Conservation (phyloP, 2,329 filamentous ascomycete species). For the Uncinocarpus reesii region DNA sequence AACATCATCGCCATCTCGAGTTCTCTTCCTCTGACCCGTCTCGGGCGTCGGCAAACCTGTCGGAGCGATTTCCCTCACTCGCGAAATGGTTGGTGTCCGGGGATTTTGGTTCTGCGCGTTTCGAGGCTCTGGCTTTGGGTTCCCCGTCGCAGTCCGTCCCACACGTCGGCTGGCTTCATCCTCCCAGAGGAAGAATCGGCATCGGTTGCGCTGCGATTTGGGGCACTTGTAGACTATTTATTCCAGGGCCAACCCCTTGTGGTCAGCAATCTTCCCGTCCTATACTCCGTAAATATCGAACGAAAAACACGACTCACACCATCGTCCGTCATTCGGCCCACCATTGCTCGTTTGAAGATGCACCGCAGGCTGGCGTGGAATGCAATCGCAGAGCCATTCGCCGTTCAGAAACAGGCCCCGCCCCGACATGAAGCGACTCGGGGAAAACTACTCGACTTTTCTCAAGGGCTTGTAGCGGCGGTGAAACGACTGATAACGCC, state of each 20-base stretch:
- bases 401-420: conserved; percentile 36
- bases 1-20: not conserved
- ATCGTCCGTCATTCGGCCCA: conserved; percentile 46
- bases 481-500: too few species aligned
- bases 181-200: conserved; percentile 53
- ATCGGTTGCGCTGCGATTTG: conserved; percentile 39
- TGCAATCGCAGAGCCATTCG: conserved; percentile 48
- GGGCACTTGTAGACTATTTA: conserved; percentile 50
- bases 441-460: too few species aligned
- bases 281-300: too few species aligned
- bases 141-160: conserved; percentile 40
- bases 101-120: not conserved
- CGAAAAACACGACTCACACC: conserved; percentile 37
- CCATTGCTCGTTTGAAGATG: conserved; percentile 50
- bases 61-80: not conserved
- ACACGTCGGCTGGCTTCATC: conserved; percentile 48
- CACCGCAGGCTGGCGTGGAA: conserved; percentile 43
- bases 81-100: not conserved
- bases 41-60: conserved; percentile 4
- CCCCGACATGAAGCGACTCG: not conserved
- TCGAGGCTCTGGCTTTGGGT: conserved; percentile 18
- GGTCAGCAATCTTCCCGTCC: not conserved
- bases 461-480: too few species aligned
- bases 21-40: conserved; percentile 2
- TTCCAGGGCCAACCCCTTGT: too few species aligned